These are phyloP conservation scores for Phycomyces blakesleeanus DNA, from an alignment of 192 early-diverging fungal genomes.

Conservation along the genomic window DNA sequence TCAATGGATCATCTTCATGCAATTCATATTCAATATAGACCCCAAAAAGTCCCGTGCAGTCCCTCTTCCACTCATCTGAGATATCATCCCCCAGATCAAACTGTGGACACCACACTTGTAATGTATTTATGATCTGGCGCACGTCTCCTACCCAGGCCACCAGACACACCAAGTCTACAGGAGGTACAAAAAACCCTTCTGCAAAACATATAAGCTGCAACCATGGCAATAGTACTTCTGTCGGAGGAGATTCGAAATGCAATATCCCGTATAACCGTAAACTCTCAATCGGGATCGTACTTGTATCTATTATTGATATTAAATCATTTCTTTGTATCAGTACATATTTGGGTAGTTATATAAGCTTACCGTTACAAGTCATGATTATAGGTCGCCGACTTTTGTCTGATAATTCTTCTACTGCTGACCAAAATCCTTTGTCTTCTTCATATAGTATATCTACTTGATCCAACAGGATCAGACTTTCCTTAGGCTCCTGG, in stretches of 20 bases:
- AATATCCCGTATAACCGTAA: conserved; percentile 7
- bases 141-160: conserved; percentile 12
- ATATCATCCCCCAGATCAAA: conserved; percentile 7
- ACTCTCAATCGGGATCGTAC: conserved; percentile 15
- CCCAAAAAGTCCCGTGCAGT: conserved; percentile 7
- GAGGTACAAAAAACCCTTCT: conserved; percentile 16
- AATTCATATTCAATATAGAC: not conserved
- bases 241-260: conserved; percentile 6
- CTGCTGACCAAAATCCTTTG: conserved; percentile 71
- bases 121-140: conserved; percentile 17
- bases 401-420: conserved; percentile 62
- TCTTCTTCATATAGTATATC: conserved; percentile 82
- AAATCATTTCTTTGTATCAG: not conserved
- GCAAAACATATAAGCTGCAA: conserved; percentile 19
- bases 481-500: conserved; percentile 47
- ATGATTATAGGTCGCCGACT: conserved; percentile 81
- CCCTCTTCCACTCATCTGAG: not conserved
- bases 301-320: conserved; percentile 4
- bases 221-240: conserved; percentile 9
- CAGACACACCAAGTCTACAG: conserved; percentile 13
- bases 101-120: conserved; percentile 18
- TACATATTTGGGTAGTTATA: not conserved
- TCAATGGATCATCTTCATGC: not conserved
- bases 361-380: conserved; percentile 62
- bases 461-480: conserved; percentile 82